Evolutionary conservation across 495 filamentous ascomycete genomes (phyloP).

Genomic region (Penicillium tannophilum): DNA sequence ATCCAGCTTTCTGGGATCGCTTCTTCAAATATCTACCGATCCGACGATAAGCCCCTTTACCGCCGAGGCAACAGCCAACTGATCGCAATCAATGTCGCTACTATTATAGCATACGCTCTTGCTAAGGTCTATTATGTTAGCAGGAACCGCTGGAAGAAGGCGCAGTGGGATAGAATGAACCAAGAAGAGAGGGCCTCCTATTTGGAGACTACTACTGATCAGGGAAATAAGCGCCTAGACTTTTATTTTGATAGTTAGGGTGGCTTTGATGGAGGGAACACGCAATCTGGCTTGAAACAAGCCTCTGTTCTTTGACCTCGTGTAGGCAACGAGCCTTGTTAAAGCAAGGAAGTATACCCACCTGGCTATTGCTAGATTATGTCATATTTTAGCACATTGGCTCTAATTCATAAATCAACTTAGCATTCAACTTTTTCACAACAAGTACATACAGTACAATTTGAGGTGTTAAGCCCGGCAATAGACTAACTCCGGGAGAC

Average conservation of each 20-base stretch:
- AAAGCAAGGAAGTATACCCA: not conserved
- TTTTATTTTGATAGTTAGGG: constrained; percentile 35
- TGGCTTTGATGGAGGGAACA: no score
- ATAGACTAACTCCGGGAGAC: no score
- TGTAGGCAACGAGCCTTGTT: not conserved
- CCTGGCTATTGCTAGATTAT: no score
- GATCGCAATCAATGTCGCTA: constrained; percentile 45
- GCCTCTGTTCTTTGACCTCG: not conserved
- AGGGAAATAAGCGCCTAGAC: constrained; percentile 43
- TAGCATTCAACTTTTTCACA: no score
- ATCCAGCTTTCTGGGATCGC: constrained; percentile 55
- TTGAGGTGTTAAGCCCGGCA: no score
- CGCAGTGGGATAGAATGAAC: constrained; percentile 33
- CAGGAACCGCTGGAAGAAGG: constrained; percentile 35
- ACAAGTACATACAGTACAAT: no score
- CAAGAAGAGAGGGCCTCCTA: constrained; percentile 33
- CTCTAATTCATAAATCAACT: no score
- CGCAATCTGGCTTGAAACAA: no score
- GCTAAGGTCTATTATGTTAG: constrained; percentile 47
- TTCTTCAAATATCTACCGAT: constrained; percentile 56
- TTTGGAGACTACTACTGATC: constrained; percentile 37
- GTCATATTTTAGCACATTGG: no score
- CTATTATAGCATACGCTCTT: constrained; percentile 41
- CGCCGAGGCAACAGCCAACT: constrained; percentile 53
- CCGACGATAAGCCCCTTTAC: constrained; percentile 62